Evolutionary conservation across 345 rosid species (phyloP).

Genomic region (Pugionium cornutum): DNA sequence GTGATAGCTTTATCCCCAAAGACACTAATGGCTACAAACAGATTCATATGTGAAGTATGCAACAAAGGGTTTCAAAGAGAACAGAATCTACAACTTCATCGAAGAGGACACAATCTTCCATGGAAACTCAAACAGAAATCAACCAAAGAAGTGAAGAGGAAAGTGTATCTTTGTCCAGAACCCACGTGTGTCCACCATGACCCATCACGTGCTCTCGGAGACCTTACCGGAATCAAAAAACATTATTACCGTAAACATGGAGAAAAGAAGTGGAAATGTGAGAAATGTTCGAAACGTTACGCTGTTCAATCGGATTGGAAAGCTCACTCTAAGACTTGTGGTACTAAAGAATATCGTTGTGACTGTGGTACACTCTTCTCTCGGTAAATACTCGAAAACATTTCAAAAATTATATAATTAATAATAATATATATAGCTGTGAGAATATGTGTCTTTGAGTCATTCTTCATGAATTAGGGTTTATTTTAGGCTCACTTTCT

Average conservation of each 20-base stretch:
- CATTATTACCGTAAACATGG: slow-evolving; percentile 83
- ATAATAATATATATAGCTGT: no score
- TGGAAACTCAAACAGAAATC: slow-evolving; percentile 84
- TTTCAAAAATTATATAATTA: no score
- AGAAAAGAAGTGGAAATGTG: slow-evolving; percentile 90
- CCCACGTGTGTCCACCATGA: slow-evolving; percentile 89
- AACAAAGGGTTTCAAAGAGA: slow-evolving; percentile 89
- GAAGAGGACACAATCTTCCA: slow-evolving; percentile 88
- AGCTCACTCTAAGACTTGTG: slow-evolving; percentile 88
- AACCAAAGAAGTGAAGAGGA: slow-evolving; percentile 75
- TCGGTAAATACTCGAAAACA: slow-evolving; percentile 44
- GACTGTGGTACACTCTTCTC: slow-evolving; percentile 91
- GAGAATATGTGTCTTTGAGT: no score
- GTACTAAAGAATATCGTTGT: slow-evolving; percentile 80
- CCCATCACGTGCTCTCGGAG: slow-evolving; percentile 81
- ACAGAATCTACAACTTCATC: slow-evolving; percentile 82
- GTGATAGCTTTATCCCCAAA: slow-evolving; percentile 87
- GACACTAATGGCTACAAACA: slow-evolving; percentile 87
- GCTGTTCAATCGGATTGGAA: slow-evolving; percentile 92
- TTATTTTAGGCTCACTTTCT: no score
- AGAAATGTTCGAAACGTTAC: slow-evolving; percentile 73
- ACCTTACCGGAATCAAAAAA: slow-evolving; percentile 80
- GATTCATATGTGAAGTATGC: slow-evolving; percentile 87
- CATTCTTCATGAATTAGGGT: no score
- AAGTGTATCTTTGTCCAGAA: slow-evolving; percentile 83